Evolutionary conservation across 805 yeast genomes (phyloP).

Genomic region (Komagataella kurtzmanii): DNA sequence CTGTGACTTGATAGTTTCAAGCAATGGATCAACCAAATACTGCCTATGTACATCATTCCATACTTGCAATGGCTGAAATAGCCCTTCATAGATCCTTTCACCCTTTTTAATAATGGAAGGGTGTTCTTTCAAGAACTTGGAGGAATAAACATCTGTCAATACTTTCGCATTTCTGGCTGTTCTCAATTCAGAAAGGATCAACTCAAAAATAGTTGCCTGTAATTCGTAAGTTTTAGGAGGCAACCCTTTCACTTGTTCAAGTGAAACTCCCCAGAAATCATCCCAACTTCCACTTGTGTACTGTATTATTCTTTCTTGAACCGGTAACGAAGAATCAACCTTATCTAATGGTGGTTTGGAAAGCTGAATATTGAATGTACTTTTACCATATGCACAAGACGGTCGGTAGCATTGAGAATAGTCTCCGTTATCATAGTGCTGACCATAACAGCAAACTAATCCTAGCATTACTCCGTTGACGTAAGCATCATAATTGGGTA

Average conservation of each 20-base stretch:
- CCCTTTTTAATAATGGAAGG: conserved; percentile 33
- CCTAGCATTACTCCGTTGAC: neutral
- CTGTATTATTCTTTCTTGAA: neutral
- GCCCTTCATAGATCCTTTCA: conserved; percentile 42
- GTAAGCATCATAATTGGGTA: neutral
- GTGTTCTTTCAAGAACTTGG: conserved; percentile 20
- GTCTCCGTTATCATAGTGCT: neutral
- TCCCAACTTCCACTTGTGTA: neutral
- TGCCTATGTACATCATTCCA: conserved; percentile 42
- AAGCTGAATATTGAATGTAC: neutral
- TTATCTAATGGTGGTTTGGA: neutral
- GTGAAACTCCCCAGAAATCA: neutral
- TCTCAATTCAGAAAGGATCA: conserved; percentile 57
- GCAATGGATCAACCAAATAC: conserved; percentile 41
- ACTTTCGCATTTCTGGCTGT: conserved; percentile 56
- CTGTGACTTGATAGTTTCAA: conserved; percentile 39
- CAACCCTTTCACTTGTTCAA: neutral
- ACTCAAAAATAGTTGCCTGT: conserved; percentile 67
- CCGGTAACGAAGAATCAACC: neutral
- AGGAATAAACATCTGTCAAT: conserved; percentile 46
- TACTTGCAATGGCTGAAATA: conserved; percentile 42
- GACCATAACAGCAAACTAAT: neutral
- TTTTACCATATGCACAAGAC: neutral
- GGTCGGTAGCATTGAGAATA: neutral
- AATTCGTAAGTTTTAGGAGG: conserved; percentile 13